Evolutionary conservation across 306 rosid species (phyloP).

Genomic region (Canavalia gladiata): DNA sequence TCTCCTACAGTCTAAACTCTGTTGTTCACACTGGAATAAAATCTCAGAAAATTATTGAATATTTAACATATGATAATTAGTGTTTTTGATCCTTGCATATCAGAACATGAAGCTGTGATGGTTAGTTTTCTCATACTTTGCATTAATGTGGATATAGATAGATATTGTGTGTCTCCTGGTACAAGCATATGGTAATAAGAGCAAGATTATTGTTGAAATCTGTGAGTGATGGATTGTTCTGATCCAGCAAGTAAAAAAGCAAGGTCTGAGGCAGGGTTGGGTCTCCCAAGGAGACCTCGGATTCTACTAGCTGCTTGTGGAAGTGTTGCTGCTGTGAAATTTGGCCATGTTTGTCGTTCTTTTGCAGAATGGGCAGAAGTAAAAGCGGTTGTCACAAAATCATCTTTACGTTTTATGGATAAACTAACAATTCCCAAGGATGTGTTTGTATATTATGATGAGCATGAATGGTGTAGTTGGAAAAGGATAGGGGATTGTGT

Average conservation of each 20-base stretch:
- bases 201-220: slow-evolving; percentile 38
- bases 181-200: slow-evolving; percentile 13
- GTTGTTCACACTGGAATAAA: background rate
- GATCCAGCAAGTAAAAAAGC: slow-evolving; percentile 49
- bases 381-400: slow-evolving; percentile 66
- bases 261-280: slow-evolving; percentile 41
- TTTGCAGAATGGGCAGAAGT: slow-evolving; percentile 88
- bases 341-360: slow-evolving; percentile 61
- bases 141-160: background rate
- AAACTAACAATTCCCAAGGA: slow-evolving; percentile 59
- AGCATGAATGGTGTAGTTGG: slow-evolving; percentile 78
- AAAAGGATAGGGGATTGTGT: slow-evolving; percentile 70
- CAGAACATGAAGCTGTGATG: slow-evolving; percentile 2
- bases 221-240: slow-evolving; percentile 59
- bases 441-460: slow-evolving; percentile 57
- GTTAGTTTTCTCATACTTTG: slow-evolving; percentile 26
- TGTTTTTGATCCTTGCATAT: background rate
- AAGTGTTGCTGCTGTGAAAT: slow-evolving; percentile 75
- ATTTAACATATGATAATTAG: background rate
- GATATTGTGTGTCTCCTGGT: background rate
- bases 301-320: slow-evolving; percentile 88
- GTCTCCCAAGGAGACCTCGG: slow-evolving; percentile 66
- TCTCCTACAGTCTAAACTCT: background rate
- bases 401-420: slow-evolving; percentile 72
- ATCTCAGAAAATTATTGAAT: background rate